phyloP scores from a whole-genome alignment of 108 stramenopile species.

The Discostella stelligeroides region DNA sequence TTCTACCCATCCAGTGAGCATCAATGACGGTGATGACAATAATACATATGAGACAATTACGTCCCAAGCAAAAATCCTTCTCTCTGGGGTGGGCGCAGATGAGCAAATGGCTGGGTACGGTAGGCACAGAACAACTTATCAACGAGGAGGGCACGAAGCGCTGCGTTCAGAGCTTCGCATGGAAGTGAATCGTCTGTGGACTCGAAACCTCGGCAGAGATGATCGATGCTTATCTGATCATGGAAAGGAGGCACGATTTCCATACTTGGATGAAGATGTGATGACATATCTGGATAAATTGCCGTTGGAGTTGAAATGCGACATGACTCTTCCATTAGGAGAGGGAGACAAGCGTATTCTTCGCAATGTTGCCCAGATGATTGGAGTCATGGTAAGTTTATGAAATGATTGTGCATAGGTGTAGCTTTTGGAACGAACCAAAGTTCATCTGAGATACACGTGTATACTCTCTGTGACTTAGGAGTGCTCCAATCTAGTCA shows the following conservation, averaged over 20 bases:
- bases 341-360: slow-evolving; percentile 89
- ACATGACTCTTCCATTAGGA: slow-evolving; percentile 73
- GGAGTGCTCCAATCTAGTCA: slow-evolving; percentile 65
- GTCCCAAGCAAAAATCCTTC: slow-evolving; percentile 56
- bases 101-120: slow-evolving; percentile 97
- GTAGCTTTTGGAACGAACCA: neutral
- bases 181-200: slow-evolving; percentile 93
- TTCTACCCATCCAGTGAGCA: neutral
- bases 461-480: neutral
- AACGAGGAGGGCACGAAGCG: slow-evolving; percentile 65
- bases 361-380: slow-evolving; percentile 63
- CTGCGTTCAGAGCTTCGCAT: slow-evolving; percentile 77
- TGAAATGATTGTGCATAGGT: neutral
- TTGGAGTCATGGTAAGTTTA: slow-evolving; percentile 46
- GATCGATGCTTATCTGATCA: slow-evolving; percentile 91
- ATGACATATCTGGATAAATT: slow-evolving; percentile 57
- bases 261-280: slow-evolving; percentile 93
- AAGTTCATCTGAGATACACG: neutral
- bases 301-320: slow-evolving; percentile 57
- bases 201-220: slow-evolving; percentile 95
- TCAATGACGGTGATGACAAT: neutral
- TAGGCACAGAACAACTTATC: slow-evolving; percentile 89
- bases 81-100: slow-evolving; percentile 96
- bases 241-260: slow-evolving; percentile 92
- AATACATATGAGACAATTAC: slow-evolving; percentile 7